Evolutionary conservation across 1,284 basidiomycete species (phyloP), one percentile per base, ranked within the genome.

Genomic region (Fistulina hepatica): DNA sequence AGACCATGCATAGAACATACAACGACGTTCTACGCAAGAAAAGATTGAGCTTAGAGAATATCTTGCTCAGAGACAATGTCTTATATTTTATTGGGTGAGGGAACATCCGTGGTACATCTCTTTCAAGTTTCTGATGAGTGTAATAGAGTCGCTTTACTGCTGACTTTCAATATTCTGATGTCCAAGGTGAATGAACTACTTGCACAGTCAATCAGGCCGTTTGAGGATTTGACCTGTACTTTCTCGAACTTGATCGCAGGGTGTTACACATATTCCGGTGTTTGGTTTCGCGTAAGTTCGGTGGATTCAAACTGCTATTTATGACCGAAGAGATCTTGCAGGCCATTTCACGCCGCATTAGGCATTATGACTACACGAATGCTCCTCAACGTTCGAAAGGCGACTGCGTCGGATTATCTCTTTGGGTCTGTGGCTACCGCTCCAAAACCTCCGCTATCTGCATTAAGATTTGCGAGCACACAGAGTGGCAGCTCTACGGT

Each of bases 301-400:
- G 15, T 31, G 11, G 9, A 16, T 31, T 9, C 27, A 13, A 25
- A n/a, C n/a, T n/a, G n/a, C n/a, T n/a, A n/a, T n/a, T n/a, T n/a
- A n/a, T n/a, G n/a, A n/a, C n/a, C n/a, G n/a, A n/a, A n/a, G 28
- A 13, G 9, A 6, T 35, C 20, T 19, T 12, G 19, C 36, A 69
- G 65, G 8, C 64, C 65, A n/a, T 69, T 69, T 43, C 65, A 68
- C 37, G 65, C 63, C 16, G 63, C 65, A 6, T 54, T 67, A 19
- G 65, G 64, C 2, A 67, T 68, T 16, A 54, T 65, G 46, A 67
- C 65, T 10, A 53, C 57, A 3, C 59, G 65, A 10, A 63, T 69
- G 62, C 52, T 67, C 17, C 52, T 68, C 15, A 61, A 64, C 42
- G 51, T 67, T 5, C 57, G 58, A 36, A 64, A 63, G 43, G 53